A percentile compares a stretch with the other conserved stretches of the same genome.
These are phyloP conservation scores for Knufia fluminis DNA, from an alignment of 2,329 filamentous ascomycete genomes.

Conservation along the genomic window DNA sequence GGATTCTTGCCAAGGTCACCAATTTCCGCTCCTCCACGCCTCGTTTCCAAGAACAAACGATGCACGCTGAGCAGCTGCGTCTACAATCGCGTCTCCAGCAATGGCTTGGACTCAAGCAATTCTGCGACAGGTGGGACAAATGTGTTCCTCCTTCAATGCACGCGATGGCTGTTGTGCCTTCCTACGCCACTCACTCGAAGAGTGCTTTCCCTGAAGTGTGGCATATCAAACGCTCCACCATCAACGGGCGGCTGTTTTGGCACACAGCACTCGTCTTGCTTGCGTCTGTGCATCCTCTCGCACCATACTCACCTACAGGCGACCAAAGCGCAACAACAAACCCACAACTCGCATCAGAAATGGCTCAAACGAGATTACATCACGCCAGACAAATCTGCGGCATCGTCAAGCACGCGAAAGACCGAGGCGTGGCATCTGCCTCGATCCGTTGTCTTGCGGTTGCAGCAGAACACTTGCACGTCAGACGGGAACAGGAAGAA, in stretches of 20 bases:
- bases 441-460: conserved; percentile 71
- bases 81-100: conserved; percentile 59
- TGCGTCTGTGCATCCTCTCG: conserved; percentile 62
- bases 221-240: conserved; percentile 74
- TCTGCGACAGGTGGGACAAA: conserved; percentile 75
- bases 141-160: conserved; percentile 78
- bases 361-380: conserved; percentile 59
- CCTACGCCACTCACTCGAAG: conserved; percentile 56
- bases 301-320: neutral
- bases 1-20: conserved; percentile 75
- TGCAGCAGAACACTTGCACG: conserved; percentile 62
- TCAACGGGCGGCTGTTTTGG: conserved; percentile 77
- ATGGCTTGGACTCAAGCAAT: conserved; percentile 70
- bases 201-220: conserved; percentile 82
- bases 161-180: conserved; percentile 60
- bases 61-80: conserved; percentile 48
- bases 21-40: conserved; percentile 67
- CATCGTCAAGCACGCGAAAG: conserved; percentile 75
- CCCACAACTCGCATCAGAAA: conserved; percentile 52
- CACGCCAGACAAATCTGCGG: conserved; percentile 83
- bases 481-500: conserved; percentile 67
- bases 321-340: conserved; percentile 37
- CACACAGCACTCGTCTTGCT: conserved; percentile 78
- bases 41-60: conserved; percentile 51
- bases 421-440: conserved; percentile 67